Percentiles rank a stretch among this genome's conserved stretches.
phyloP scores from a whole-genome alignment of 768 basidiomycete genomes.

The Trametes cinnabarina region DNA sequence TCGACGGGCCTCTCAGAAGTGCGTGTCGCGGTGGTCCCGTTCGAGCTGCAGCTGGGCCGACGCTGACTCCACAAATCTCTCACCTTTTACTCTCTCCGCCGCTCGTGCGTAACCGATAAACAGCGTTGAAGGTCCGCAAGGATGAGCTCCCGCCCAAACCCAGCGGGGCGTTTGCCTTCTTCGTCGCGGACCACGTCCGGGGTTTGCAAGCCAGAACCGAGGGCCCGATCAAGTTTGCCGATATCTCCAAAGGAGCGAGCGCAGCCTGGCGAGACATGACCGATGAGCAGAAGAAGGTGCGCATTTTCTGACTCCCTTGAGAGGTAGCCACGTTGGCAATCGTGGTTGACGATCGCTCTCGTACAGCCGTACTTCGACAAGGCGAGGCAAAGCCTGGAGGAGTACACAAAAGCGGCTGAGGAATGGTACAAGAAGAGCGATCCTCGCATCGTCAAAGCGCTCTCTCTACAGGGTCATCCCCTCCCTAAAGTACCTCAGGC shows the following conservation, averaged over 20 bases:
- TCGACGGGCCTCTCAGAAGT: constrained; percentile 1
- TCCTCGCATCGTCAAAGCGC: constrained; percentile 12
- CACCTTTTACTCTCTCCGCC: background rate
- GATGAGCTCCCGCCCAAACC: constrained; percentile 10
- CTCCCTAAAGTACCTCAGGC: no score
- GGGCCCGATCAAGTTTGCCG: background rate
- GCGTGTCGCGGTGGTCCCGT: background rate
- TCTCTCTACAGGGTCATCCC: no score
- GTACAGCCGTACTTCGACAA: background rate
- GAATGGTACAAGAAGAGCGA: constrained; percentile 6
- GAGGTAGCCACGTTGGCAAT: no score
- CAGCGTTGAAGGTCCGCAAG: constrained; percentile 14
- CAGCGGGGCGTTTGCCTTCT: background rate
- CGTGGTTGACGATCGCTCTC: no score
- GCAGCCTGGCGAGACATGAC: background rate
- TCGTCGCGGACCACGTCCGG: background rate
- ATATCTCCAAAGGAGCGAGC: background rate
- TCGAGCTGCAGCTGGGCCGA: background rate
- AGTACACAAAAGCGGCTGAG: background rate
- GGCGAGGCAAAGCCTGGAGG: background rate
- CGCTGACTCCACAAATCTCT: background rate
- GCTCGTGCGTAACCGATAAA: background rate
- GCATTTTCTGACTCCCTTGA: background rate
- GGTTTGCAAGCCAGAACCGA: background rate
- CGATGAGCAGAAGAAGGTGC: constrained; percentile 15